These are phyloP conservation scores for Podila minutissima DNA, from an alignment of 192 early-diverging fungal species.

Conservation along the genomic window DNA sequence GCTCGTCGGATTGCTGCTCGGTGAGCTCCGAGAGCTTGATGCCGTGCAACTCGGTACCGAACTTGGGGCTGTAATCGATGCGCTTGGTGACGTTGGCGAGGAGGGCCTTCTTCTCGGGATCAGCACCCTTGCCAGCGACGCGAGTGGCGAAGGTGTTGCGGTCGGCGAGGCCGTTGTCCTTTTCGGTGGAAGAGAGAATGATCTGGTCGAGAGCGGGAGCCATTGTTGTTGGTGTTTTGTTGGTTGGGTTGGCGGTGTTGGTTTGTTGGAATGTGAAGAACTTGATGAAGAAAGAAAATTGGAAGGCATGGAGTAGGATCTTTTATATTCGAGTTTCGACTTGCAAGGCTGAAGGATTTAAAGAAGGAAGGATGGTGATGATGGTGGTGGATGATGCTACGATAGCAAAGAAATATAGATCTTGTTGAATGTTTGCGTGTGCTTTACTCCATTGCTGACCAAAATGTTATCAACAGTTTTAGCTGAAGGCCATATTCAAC, in stretches of 20 bases:
- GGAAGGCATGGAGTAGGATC: neutral
- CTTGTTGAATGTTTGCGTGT: no score
- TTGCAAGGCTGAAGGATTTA: neutral
- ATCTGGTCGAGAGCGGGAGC: constrained; percentile 27
- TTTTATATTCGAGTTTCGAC: neutral
- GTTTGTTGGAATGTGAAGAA: neutral
- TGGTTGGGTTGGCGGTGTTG: constrained; percentile 1
- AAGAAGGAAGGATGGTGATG: neutral
- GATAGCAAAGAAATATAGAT: no score
- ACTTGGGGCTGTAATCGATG: constrained; percentile 64
- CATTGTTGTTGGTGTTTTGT: constrained; percentile 20
- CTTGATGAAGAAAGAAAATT: neutral
- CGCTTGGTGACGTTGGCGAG: constrained; percentile 62
- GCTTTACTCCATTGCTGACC: no score
- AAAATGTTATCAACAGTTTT: no score
- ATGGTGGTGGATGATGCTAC: neutral
- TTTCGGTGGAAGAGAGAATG: constrained; percentile 26
- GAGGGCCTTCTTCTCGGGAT: constrained; percentile 66
- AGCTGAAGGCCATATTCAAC: no score
- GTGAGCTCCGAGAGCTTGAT: constrained; percentile 65
- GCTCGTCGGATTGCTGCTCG: constrained; percentile 68
- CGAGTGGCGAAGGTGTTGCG: constrained; percentile 48
- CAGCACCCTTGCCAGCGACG: constrained; percentile 55
- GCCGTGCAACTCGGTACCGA: constrained; percentile 76
- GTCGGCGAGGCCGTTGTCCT: constrained; percentile 33